Percentiles rank a stretch among this genome's conserved stretches.
phyloP scores from a whole-genome alignment of 1,284 basidiomycete species.

The Anthracocystis walkeri region DNA sequence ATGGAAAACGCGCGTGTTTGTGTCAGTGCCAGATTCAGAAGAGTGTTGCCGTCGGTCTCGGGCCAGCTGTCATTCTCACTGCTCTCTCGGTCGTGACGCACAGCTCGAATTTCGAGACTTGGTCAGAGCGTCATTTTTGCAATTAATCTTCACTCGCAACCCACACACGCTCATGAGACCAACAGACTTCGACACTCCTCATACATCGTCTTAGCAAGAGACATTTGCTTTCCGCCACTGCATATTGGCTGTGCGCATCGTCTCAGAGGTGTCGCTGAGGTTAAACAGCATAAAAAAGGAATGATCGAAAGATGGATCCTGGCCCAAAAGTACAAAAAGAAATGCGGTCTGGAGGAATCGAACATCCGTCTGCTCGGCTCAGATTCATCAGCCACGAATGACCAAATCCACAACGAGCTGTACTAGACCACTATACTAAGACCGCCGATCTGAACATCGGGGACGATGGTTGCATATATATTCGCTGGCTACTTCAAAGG shows the following conservation, averaged over 20 bases:
- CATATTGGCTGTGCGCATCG: no score
- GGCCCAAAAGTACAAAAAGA: not conserved
- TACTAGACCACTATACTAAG: slow-evolving; percentile 35
- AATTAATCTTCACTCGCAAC: not conserved
- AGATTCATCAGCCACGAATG: not conserved
- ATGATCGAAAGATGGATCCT: no score
- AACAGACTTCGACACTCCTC: no score
- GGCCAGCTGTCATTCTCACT: not conserved
- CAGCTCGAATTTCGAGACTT: slow-evolving; percentile 19
- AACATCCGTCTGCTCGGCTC: slow-evolving; percentile 46
- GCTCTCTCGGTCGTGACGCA: not conserved
- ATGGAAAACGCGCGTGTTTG: not conserved
- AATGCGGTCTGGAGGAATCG: slow-evolving; percentile 37
- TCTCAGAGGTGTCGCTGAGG: no score
- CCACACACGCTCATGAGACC: not conserved
- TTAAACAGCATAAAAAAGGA: no score
- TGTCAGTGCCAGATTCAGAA: slow-evolving; percentile 1
- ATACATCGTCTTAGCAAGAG: no score
- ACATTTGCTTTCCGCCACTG: no score
- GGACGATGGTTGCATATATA: no score
- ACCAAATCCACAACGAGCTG: slow-evolving; percentile 32
- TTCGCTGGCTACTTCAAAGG: no score
- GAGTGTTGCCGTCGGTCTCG: slow-evolving; percentile 7
- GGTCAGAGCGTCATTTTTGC: slow-evolving; percentile 29
- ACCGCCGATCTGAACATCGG: not conserved